These are phyloP conservation scores for Lizonia empirigonia DNA, from an alignment of 2,329 filamentous ascomycete genomes.

Conservation along the genomic window DNA sequence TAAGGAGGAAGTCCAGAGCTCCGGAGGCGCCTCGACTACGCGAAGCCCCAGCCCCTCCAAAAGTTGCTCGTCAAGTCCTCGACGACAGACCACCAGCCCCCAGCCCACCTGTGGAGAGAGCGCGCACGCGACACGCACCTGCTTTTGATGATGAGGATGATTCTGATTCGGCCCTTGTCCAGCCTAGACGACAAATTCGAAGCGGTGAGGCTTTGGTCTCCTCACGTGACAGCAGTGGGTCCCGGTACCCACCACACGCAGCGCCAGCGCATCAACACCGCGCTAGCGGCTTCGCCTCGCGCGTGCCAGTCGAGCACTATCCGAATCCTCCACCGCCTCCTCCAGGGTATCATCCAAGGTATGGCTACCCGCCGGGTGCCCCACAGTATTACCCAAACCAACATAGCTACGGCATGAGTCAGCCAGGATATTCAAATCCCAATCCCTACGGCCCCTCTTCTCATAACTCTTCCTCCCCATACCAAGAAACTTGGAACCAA, in stretches of 20 bases:
- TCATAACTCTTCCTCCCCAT: slow-evolving; percentile 45
- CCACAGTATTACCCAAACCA: slow-evolving; percentile 45
- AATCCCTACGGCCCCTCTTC: slow-evolving; percentile 43
- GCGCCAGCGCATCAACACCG: slow-evolving; percentile 38
- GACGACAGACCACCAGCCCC: slow-evolving; percentile 46
- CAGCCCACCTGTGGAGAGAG: slow-evolving; percentile 40
- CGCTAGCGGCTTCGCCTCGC: slow-evolving; percentile 40
- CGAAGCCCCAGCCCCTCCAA: slow-evolving; percentile 38
- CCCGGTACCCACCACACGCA: slow-evolving; percentile 30
- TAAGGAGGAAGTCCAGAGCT: slow-evolving; percentile 27
- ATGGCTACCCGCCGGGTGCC: slow-evolving; percentile 41
- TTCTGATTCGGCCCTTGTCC: slow-evolving; percentile 40
- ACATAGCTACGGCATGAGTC: slow-evolving; percentile 43
- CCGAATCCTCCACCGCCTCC: slow-evolving; percentile 70
- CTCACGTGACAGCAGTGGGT: slow-evolving; percentile 21
- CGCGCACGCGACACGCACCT: slow-evolving; percentile 36
- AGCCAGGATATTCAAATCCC: slow-evolving; percentile 39
- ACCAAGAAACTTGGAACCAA: slow-evolving; percentile 45
- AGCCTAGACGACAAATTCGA: slow-evolving; percentile 32
- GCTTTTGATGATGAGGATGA: slow-evolving; percentile 45
- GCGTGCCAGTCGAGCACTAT: slow-evolving; percentile 45
- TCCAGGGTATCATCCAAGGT: slow-evolving; percentile 58
- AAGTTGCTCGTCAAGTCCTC: slow-evolving; percentile 28
- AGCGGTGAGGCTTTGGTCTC: slow-evolving; percentile 34
- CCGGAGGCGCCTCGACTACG: slow-evolving; percentile 21